A percentile compares a stretch with the other conserved stretches of the same genome.
Evolutionary conservation across 192 early-diverging fungal species (phyloP).

Genomic region (Podila epicladia): DNA sequence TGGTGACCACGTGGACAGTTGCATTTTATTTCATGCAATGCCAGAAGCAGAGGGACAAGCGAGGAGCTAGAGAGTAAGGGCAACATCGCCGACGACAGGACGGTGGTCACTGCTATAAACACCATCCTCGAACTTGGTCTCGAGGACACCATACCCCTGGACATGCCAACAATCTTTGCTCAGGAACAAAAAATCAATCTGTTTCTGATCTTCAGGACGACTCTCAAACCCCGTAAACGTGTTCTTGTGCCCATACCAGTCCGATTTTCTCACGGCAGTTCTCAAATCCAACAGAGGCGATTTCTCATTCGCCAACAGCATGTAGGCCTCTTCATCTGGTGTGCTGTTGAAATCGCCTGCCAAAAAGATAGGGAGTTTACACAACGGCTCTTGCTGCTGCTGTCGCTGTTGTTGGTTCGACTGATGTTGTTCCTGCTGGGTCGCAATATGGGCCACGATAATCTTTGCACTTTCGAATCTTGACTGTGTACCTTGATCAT

Average conservation of each 20-base stretch:
- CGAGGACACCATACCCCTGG: constrained; percentile 6
- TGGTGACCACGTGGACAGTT: too few species aligned
- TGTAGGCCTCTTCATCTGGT: constrained; percentile 11
- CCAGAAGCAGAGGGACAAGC: too few species aligned
- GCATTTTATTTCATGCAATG: too few species aligned
- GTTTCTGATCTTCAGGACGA: constrained; percentile 6
- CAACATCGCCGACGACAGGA: constrained; percentile 13
- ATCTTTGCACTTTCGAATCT: constrained; percentile 16
- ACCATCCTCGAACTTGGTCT: constrained; percentile 15
- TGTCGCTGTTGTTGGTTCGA: neutral
- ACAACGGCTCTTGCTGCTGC: neutral
- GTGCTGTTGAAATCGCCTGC: constrained; percentile 19
- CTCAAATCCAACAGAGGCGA: constrained; percentile 5
- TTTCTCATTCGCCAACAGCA: neutral
- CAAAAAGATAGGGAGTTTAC: constrained; percentile 3
- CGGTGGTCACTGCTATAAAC: constrained; percentile 11
- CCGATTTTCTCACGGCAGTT: constrained; percentile 9
- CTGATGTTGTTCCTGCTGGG: neutral
- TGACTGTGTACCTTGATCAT: constrained; percentile 12
- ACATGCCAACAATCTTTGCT: constrained; percentile 4
- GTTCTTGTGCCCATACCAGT: constrained; percentile 9
- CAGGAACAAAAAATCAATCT: constrained; percentile 21
- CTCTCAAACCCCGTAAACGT: constrained; percentile 19
- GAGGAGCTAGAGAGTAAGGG: neutral
- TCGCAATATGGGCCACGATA: constrained; percentile 5